Conservation (phyloP, 2,329 filamentous ascomycete genomes). For the Penicillium decumbens region DNA sequence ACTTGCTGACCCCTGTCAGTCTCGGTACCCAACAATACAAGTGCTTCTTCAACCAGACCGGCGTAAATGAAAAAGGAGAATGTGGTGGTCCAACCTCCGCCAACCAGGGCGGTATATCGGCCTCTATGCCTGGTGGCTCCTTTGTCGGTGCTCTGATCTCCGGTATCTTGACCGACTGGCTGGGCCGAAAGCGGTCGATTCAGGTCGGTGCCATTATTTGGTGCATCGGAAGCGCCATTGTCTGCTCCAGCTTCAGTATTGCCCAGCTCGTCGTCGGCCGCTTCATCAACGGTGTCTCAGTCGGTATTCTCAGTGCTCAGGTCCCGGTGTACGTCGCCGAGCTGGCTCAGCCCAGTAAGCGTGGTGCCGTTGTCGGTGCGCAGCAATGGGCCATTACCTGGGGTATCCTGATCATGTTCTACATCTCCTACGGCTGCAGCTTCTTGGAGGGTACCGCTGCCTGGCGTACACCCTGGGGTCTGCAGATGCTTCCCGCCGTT, state of each 20-base stretch:
- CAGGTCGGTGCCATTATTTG: slow-evolving; percentile 51
- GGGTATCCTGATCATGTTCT: slow-evolving; percentile 67
- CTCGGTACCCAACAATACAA: slow-evolving; percentile 65
- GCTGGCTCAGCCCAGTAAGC: slow-evolving; percentile 53
- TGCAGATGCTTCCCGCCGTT: slow-evolving; percentile 61
- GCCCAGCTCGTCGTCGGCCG: slow-evolving; percentile 68
- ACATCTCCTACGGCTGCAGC: slow-evolving; percentile 57
- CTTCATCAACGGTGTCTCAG: slow-evolving; percentile 65
- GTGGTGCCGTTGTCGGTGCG: slow-evolving; percentile 61
- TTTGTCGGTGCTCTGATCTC: slow-evolving; percentile 58
- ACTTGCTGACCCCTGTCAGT: slow-evolving; percentile 9
- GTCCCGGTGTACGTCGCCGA: slow-evolving; percentile 68
- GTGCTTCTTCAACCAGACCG: slow-evolving; percentile 63
- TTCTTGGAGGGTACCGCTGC: slow-evolving; percentile 55
- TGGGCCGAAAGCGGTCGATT: slow-evolving; percentile 53
- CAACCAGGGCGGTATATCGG: slow-evolving; percentile 66
- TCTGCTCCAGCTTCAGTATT: slow-evolving; percentile 61
- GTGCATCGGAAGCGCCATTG: slow-evolving; percentile 56
- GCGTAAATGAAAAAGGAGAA: slow-evolving; percentile 26
- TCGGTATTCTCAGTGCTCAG: slow-evolving; percentile 68
- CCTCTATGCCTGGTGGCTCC: slow-evolving; percentile 69
- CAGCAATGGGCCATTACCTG: slow-evolving; percentile 73
- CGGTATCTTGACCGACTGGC: slow-evolving; percentile 51
- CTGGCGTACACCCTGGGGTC: slow-evolving; percentile 62
- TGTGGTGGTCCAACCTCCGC: slow-evolving; percentile 46